A percentile compares a stretch with the other conserved stretches of the same genome.
These are phyloP conservation scores for Rhizodiscina lignyota DNA, from an alignment of 495 filamentous ascomycete species.

Conservation along the genomic window DNA sequence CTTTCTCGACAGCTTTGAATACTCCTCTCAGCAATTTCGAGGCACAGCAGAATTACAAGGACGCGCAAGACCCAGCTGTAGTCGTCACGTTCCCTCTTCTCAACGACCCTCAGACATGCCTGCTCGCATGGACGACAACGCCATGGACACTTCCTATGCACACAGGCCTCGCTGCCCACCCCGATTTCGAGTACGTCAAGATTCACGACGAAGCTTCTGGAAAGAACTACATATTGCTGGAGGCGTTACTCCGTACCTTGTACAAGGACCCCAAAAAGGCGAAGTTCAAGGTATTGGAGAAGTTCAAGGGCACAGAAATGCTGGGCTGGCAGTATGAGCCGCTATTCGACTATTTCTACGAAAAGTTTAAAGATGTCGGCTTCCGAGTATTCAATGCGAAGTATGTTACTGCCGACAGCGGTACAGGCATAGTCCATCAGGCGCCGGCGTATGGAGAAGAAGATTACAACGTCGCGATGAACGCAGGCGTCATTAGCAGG, in stretches of 20 bases:
- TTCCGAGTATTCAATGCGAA: slow-evolving; percentile 75
- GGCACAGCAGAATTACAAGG: slow-evolving; percentile 86
- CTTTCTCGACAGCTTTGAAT: slow-evolving; percentile 79
- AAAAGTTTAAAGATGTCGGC: slow-evolving; percentile 76
- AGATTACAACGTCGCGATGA: slow-evolving; percentile 75
- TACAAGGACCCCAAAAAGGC: slow-evolving; percentile 98
- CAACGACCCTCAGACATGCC: slow-evolving; percentile 52
- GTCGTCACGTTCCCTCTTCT: slow-evolving; percentile 77
- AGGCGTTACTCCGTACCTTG: slow-evolving; percentile 65
- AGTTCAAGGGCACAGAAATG: slow-evolving; percentile 75
- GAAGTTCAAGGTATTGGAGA: slow-evolving; percentile 75
- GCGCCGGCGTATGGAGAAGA: slow-evolving; percentile 92
- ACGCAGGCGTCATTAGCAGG: slow-evolving; percentile 61
- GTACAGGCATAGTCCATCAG: slow-evolving; percentile 93
- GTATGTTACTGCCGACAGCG: slow-evolving; percentile 85
- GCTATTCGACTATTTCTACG: slow-evolving; percentile 84
- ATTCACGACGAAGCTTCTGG: slow-evolving; percentile 67
- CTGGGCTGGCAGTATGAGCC: slow-evolving; percentile 85
- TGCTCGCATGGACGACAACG: slow-evolving; percentile 89
- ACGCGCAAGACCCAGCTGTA: slow-evolving; percentile 82
- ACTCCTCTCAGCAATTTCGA: slow-evolving; percentile 91
- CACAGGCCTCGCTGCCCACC: slow-evolving; percentile 62
- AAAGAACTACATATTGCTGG: slow-evolving; percentile 77
- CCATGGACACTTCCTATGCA: slow-evolving; percentile 93
- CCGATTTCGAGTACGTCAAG: slow-evolving; percentile 88